Base-by-base conservation (phyloP, 768 basidiomycete genomes). In the Podaxis sp. region DNA sequence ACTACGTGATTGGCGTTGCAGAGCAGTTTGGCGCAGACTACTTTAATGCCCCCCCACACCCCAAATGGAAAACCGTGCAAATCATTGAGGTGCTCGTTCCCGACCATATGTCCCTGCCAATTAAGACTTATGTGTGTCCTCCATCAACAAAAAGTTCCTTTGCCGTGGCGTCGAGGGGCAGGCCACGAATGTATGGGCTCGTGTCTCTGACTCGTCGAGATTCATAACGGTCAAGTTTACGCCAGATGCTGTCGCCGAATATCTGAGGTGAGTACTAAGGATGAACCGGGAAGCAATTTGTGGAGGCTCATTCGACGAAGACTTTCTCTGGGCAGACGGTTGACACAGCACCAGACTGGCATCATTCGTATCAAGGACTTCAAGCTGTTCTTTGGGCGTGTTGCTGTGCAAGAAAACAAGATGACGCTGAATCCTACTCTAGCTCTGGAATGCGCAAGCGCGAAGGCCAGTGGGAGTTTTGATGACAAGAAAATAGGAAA, bases 111-210 rank as follows among this genome's bases (percentile, higher is more conserved):
- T 25, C 13, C 15, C 33, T 36, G 9, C 25, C n/a, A 13, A 2
- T 6, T 9, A 40, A 37, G 25, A 58, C 58, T 60, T 57, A 54
- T 59, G 59, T 43, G 59, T 51, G 15, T 49, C 38, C 33, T 13
- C 55, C 43, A 49, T 12, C 49, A 13, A 24, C 13, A 24, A 7
- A 17, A 63, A 90, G 89, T 84, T 88, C 65, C 71, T 90, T 25
- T 85, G 85, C 6, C 83, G 76, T 65, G 78, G 77, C 4, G 64
- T 69, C 38, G 67, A 73, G 19, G 66, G 69, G 4, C 69, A 78
- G 38, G 76, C 80, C 49, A 74, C 77, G n/a, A 70, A 71, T 19
- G 68, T 90, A 17, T 92, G 90, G 89, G 88, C 83, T 0, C 73
- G 75, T 50, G 70, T 86, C 13, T 89, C 88, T 1, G 90, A 92